Percentiles rank a stretch among this genome's conserved stretches.
These are phyloP conservation scores for Trametes gibbosa DNA, from an alignment of 768 basidiomycete genomes.

Conservation along the genomic window DNA sequence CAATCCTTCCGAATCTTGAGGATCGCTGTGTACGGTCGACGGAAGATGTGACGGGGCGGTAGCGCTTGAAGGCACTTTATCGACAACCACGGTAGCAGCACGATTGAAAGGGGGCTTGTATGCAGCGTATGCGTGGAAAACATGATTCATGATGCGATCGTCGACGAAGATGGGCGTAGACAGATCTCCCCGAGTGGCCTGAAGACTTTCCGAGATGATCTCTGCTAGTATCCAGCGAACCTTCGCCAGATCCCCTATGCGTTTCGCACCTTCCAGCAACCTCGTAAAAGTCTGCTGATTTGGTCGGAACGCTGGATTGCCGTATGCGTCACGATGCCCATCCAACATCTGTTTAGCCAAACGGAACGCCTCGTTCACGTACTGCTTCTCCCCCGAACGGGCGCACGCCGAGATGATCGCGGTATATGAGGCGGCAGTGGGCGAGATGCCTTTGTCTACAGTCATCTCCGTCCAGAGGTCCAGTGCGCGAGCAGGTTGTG, in stretches of 20 bases:
- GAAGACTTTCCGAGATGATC: slow-evolving; percentile 48
- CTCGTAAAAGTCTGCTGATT: slow-evolving; percentile 72
- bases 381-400: slow-evolving; percentile 54
- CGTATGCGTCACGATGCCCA: slow-evolving; percentile 62
- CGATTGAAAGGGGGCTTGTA: slow-evolving; percentile 72
- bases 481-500: slow-evolving; percentile 87
- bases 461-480: slow-evolving; percentile 96
- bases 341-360: slow-evolving; percentile 88
- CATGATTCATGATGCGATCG: slow-evolving; percentile 72
- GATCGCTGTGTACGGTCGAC: not conserved
- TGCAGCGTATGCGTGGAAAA: slow-evolving; percentile 86
- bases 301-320: slow-evolving; percentile 55
- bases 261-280: slow-evolving; percentile 86
- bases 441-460: slow-evolving; percentile 57
- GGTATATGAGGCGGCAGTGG: slow-evolving; percentile 70
- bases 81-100: slow-evolving; percentile 43
- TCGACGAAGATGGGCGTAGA: slow-evolving; percentile 41
- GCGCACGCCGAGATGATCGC: slow-evolving; percentile 84
- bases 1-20: slow-evolving; percentile 1
- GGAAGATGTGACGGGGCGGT: not conserved
- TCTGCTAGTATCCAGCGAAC: slow-evolving; percentile 91
- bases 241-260: slow-evolving; percentile 77
- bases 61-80: slow-evolving; percentile 14
- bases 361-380: slow-evolving; percentile 80
- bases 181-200: slow-evolving; percentile 22